A percentile compares a stretch with the other conserved stretches of the same genome.
Evolutionary conservation across 192 early-diverging fungal genomes (phyloP).

Genomic region (Backusella tarrabulga): DNA sequence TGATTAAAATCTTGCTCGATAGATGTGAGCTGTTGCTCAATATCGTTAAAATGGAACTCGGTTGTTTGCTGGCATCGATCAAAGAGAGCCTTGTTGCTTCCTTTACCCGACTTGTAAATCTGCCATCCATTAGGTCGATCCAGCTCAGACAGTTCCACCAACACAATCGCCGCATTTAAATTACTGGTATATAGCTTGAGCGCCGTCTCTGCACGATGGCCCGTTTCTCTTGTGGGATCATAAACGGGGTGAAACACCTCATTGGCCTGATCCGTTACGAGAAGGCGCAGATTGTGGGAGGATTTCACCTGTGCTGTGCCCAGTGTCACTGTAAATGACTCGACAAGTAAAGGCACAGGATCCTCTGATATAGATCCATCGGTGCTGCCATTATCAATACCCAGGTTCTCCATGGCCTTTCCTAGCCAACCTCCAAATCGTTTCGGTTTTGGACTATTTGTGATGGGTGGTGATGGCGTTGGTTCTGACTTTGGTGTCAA

Average conservation of each 20-base stretch:
- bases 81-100: conserved; percentile 54
- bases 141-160: conserved; percentile 30
- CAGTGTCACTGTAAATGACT: conserved; percentile 69
- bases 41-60: conserved; percentile 73
- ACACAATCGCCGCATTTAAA: conserved; percentile 57
- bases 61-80: conserved; percentile 60
- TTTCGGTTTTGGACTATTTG: conserved; percentile 40
- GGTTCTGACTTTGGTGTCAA: conserved; percentile 30
- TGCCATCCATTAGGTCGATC: conserved; percentile 19
- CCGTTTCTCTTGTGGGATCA: conserved; percentile 49
- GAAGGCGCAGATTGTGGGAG: conserved; percentile 66
- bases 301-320: conserved; percentile 70
- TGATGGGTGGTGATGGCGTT: conserved; percentile 14
- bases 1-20: conserved; percentile 48
- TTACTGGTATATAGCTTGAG: conserved; percentile 63
- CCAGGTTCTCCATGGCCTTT: conserved; percentile 66
- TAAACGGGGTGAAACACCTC: conserved; percentile 44
- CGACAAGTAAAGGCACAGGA: conserved; percentile 49
- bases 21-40: conserved; percentile 60
- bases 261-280: conserved; percentile 44
- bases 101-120: conserved; percentile 30
- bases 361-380: conserved; percentile 16
- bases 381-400: conserved; percentile 51
- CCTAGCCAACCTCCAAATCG: conserved; percentile 55
- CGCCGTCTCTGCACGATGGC: conserved; percentile 66